These are phyloP conservation scores for Lachnellula hyalina DNA, from an alignment of 2,329 filamentous ascomycete genomes.

Conservation along the genomic window DNA sequence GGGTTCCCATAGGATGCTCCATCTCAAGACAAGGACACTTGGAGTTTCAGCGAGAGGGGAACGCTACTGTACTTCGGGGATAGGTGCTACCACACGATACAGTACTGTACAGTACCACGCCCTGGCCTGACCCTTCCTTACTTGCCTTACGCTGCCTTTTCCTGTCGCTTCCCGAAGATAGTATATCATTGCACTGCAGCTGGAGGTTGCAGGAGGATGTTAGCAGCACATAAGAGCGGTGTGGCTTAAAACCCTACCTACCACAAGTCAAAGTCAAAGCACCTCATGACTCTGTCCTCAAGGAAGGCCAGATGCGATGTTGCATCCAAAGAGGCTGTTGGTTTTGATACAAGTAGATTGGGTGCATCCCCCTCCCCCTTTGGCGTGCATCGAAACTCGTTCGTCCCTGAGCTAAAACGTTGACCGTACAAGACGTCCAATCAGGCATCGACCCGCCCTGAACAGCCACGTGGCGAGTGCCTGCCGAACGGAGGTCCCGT, in stretches of 20 bases:
- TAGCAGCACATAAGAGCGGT: conserved; percentile 7
- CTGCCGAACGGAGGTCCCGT: too few relatives aligned
- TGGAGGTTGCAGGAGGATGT: not conserved
- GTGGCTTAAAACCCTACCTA: not conserved
- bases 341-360: not conserved
- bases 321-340: not conserved
- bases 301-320: not conserved
- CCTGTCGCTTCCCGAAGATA: conserved; percentile 3
- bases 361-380: too few relatives aligned
- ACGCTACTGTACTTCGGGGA: not conserved
- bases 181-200: not conserved
- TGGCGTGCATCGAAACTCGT: conserved; percentile 5
- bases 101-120: not conserved
- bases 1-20: not conserved
- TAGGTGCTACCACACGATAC: not conserved
- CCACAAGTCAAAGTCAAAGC: conserved; percentile 4
- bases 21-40: not conserved
- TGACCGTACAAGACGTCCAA: conserved; percentile 3
- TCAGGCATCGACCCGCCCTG: not conserved
- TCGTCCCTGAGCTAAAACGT: conserved; percentile 6
- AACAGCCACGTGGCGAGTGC: not conserved
- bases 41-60: not conserved
- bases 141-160: too few relatives aligned
- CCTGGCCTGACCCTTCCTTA: too few relatives aligned
- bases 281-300: not conserved